Percentiles rank a stretch among this genome's conserved stretches.
Evolutionary conservation across 2,329 filamentous ascomycete species (phyloP).

Genomic region (Cladosporium halotolerans): DNA sequence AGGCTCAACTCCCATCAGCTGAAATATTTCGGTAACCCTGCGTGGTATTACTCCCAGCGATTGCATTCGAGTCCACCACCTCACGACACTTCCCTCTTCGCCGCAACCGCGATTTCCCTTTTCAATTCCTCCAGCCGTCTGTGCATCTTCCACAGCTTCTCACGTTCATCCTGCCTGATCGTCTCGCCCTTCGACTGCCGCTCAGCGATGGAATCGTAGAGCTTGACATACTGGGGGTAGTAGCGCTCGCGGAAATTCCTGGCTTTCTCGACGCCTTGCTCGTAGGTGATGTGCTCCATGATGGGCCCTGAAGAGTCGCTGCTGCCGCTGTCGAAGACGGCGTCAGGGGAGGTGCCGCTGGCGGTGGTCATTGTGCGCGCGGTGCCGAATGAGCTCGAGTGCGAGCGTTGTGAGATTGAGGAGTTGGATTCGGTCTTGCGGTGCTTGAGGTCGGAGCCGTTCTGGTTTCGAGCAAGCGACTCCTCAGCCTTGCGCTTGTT

Average conservation of each 20-base stretch:
- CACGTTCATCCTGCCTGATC: slow-evolving; percentile 39
- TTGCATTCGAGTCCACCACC: not conserved
- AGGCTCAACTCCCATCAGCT: not conserved
- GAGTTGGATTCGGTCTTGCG: slow-evolving; percentile 30
- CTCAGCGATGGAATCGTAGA: slow-evolving; percentile 46
- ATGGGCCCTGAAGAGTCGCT: slow-evolving; percentile 22
- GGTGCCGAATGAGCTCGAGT: slow-evolving; percentile 19
- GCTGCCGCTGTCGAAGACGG: slow-evolving; percentile 14
- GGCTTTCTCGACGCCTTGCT: slow-evolving; percentile 40
- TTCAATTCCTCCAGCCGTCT: slow-evolving; percentile 51
- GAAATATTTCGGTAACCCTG: not conserved
- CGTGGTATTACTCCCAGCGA: too few species aligned
- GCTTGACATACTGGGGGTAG: slow-evolving; percentile 52
- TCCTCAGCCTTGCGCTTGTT: slow-evolving; percentile 43
- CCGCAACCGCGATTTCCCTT: slow-evolving; percentile 45
- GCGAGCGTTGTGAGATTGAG: slow-evolving; percentile 24
- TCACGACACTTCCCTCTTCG: slow-evolving; percentile 13
- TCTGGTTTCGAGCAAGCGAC: slow-evolving; percentile 23
- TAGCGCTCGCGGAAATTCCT: slow-evolving; percentile 49
- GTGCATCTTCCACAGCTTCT: slow-evolving; percentile 49
- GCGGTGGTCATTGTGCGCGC: slow-evolving; percentile 13
- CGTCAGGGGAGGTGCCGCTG: slow-evolving; percentile 12
- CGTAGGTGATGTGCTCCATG: slow-evolving; percentile 29
- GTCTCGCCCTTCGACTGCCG: slow-evolving; percentile 26
- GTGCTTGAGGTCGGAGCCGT: slow-evolving; percentile 23